A percentile compares a stretch with the other conserved stretches of the same genome.
These are phyloP conservation scores for Serendipita sp. DNA, from an alignment of 768 basidiomycete species.

Conservation along the genomic window DNA sequence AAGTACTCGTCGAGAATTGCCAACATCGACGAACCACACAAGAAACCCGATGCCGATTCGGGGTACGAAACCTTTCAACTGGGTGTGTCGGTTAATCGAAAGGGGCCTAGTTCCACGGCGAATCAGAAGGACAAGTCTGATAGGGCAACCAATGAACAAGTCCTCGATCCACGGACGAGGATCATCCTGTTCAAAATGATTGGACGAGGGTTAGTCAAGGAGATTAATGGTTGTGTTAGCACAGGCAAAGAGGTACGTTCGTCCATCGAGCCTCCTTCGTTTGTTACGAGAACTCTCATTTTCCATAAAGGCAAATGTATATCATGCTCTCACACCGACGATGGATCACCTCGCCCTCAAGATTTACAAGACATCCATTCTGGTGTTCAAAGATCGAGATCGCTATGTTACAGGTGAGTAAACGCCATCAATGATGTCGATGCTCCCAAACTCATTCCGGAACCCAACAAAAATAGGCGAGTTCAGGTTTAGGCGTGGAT, in stretches of 20 bases:
- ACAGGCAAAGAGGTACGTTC: constrained; percentile 86
- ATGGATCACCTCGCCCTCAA: constrained; percentile 71
- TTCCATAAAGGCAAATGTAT: constrained; percentile 73
- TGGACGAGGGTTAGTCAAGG: constrained; percentile 69
- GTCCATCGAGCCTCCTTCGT: constrained; percentile 3
- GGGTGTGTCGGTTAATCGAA: constrained; percentile 71
- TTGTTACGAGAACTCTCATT: constrained; percentile 4
- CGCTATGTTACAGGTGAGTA: constrained; percentile 77
- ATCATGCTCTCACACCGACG: constrained; percentile 58
- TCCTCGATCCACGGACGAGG: constrained; percentile 88
- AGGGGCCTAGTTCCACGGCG: constrained; percentile 76
- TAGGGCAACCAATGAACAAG: constrained; percentile 92
- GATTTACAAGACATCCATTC: constrained; percentile 96
- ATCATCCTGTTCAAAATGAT: constrained; percentile 95
- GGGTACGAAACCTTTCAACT: constrained; percentile 26
- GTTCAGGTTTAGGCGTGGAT: constrained; percentile 43
- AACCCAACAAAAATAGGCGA: constrained; percentile 35
- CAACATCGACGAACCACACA: constrained; percentile 60
- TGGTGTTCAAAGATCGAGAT: constrained; percentile 94
- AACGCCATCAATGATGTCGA: constrained; percentile 26
- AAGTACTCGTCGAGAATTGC: constrained; percentile 64
- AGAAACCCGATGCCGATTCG: constrained; percentile 12
- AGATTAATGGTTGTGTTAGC: constrained; percentile 91
- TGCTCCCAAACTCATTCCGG: no score
- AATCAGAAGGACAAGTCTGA: constrained; percentile 94